phyloP scores from a whole-genome alignment of 176 grass and related monocot genomes.

The Eleusine coracana region DNA sequence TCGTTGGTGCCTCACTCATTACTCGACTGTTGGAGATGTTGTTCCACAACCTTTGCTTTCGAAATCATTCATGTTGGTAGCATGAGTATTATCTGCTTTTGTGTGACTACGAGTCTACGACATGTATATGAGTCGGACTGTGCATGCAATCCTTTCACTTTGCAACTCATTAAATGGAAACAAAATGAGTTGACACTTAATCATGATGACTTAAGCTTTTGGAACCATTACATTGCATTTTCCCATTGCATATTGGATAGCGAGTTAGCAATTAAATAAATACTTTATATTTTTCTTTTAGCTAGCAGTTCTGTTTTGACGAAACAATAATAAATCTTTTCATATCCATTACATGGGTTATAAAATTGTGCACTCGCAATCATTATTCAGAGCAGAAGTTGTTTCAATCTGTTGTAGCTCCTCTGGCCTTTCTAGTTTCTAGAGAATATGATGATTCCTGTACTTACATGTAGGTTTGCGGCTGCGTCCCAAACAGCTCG shows the following conservation, averaged over 20 bases:
- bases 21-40: neutral
- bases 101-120: neutral
- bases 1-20: neutral
- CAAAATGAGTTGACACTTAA: neutral
- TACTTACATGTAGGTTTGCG: slow-evolving; percentile 65
- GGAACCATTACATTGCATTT: neutral
- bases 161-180: neutral
- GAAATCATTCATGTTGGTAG: neutral
- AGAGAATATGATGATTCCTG: neutral
- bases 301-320: neutral
- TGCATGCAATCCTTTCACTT: neutral
- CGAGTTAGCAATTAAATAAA: neutral
- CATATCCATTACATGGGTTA: neutral
- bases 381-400: neutral
- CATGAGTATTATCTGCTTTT: neutral
- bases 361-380: neutral
- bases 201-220: neutral
- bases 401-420: neutral
- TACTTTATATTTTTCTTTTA: neutral
- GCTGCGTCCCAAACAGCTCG: slow-evolving; percentile 69
- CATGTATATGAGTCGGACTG: neutral
- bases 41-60: neutral
- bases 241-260: neutral
- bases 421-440: neutral
- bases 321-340: neutral